A percentile compares a stretch with the other conserved stretches of the same genome.
phyloP scores from a whole-genome alignment of 208 protist genomes.

The Crithidia acanthocephali region DNA sequence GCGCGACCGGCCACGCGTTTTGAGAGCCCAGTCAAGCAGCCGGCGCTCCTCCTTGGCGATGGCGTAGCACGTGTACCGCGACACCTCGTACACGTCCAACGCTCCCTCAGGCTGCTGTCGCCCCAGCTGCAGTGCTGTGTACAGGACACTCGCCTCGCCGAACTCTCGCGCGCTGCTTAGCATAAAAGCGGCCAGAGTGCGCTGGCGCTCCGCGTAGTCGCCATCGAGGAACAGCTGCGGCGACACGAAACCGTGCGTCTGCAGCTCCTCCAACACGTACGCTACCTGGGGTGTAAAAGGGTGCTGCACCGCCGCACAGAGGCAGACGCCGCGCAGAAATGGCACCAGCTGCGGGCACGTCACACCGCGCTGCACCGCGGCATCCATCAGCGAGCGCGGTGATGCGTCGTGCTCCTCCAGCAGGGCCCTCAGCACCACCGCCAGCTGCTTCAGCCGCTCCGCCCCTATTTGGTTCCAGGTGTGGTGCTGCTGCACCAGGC shows the following conservation, averaged over 20 bases:
- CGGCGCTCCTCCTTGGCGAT: conserved; percentile 18
- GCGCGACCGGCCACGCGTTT: conserved; percentile 13
- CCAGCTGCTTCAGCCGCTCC: conserved; percentile 16
- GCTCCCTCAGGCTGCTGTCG: neutral
- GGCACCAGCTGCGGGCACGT: conserved; percentile 24
- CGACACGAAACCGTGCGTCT: conserved; percentile 30
- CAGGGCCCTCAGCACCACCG: conserved; percentile 21
- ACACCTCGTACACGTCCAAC: neutral
- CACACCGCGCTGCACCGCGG: neutral
- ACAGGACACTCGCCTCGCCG: conserved; percentile 17
- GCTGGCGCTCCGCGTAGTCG: conserved; percentile 28
- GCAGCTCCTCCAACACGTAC: conserved; percentile 46
- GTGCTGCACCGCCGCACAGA: conserved; percentile 28
- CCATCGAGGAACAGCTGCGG: conserved; percentile 40
- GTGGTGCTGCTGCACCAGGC: conserved; percentile 18
- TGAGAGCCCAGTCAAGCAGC: conserved; percentile 30
- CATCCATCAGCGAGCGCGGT: conserved; percentile 11
- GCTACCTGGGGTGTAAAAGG: conserved; percentile 39
- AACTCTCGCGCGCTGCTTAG: conserved; percentile 39
- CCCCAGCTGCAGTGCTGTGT: conserved; percentile 15
- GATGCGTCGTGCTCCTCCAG: conserved; percentile 39
- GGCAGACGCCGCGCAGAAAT: conserved; percentile 44
- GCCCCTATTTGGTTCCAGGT: conserved; percentile 17
- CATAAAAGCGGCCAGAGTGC: conserved; percentile 14
- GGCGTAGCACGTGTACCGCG: neutral